Evolutionary conservation across 352 stramenopile genomes (phyloP), one percentile per base, ranked within the genome.

Genomic region (Sclerospora graminicola): DNA sequence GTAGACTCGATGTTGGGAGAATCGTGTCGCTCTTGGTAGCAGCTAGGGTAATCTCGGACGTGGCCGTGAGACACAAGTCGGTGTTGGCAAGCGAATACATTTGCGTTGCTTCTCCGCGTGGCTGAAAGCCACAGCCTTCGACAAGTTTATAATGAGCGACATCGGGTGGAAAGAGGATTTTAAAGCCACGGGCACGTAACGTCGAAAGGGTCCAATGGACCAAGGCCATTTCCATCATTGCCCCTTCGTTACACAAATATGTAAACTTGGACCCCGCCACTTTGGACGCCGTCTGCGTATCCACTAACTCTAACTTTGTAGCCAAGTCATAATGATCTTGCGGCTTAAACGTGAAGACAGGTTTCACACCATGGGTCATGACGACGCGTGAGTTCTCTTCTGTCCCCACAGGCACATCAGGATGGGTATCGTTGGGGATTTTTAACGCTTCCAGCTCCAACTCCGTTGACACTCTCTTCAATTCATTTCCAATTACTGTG

Each of bases 31-130:
- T 85, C 51, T 89, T 76, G 41, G 77, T 74, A 16, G 62, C 63
- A 8, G 76, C 82, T 19, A 95, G 66, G n/a, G 82, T 79, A 37
- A 95, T 89, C 54, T 95, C 84, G 31, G 82, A 83, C 32, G 84
- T 95, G 0, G 76, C 84, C 2, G 75, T 70, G 6, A 95, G 56
- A 45, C 78, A 92, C 41, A 93, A 60, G 46, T 95, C 78, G 40
- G 81, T 81, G 53, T 89, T 80, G 4, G 69, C 67, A 33, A 94
- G 67, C 19, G 71, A 84, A 54, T 95, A 95, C 39, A 94, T 86
- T 54, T 95, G 81, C 45, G 80, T 88, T 11, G 77, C 76, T 13
- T 93, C 81, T 5, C 77, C 84, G 27, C 84, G 78, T 8, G 84
- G 82, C 55, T 94, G 79, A 47, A 92, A 94, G 21, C 84, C 76